Conservation (phyloP, 1,284 basidiomycete species). For the Waitea zeae region DNA sequence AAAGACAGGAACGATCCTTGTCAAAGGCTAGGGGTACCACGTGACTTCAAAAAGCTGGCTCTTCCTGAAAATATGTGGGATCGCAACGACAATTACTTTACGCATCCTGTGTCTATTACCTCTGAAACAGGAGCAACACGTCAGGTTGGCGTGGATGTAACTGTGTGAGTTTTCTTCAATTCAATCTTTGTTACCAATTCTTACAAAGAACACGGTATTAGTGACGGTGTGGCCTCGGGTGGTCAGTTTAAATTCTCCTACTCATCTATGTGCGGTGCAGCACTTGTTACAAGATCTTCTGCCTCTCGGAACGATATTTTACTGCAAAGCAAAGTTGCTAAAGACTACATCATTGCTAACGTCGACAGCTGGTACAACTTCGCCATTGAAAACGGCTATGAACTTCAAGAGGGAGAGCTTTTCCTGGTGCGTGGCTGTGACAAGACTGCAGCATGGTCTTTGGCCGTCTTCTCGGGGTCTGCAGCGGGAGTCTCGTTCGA, state of each 20-base stretch:
- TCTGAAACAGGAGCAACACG: too few species aligned
- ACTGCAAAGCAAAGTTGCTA: not conserved
- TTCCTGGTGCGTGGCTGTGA: not conserved
- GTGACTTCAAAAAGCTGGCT: not conserved
- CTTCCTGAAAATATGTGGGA: not conserved
- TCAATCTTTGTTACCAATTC: too few species aligned
- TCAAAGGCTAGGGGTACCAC: not conserved
- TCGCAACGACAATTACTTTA: not conserved
- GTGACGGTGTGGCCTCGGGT: too few species aligned
- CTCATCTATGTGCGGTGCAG: too few species aligned
- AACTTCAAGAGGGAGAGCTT: not conserved
- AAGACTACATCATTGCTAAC: not conserved
- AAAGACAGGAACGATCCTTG: not conserved
- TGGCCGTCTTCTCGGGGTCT: not conserved
- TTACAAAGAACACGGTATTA: too few species aligned
- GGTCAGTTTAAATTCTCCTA: too few species aligned
- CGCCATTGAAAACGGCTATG: not conserved
- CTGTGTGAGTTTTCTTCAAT: too few species aligned
- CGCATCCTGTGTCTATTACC: too few species aligned
- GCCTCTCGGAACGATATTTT: too few species aligned
- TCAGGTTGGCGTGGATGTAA: too few species aligned
- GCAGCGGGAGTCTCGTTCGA: too few species aligned
- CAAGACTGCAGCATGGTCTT: not conserved
- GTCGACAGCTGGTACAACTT: not conserved
- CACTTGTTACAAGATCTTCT: too few species aligned